Evolutionary conservation across 805 yeast species (phyloP).

Genomic region (Nakazawaea peltata): DNA sequence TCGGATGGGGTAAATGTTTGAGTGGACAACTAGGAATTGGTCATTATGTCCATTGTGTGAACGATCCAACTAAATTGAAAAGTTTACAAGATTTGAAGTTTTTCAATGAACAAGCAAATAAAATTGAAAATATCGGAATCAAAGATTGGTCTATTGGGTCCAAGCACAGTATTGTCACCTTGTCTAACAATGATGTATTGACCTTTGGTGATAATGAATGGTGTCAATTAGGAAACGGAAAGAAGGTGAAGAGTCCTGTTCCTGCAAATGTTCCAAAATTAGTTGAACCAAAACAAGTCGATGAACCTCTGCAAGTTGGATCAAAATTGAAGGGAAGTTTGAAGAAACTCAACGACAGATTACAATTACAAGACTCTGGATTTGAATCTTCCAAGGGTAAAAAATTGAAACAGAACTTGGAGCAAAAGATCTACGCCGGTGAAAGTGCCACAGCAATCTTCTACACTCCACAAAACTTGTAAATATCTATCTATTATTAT

Average conservation of each 20-base stretch:
- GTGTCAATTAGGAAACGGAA: slow-evolving; percentile 85
- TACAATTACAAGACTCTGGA: slow-evolving; percentile 27
- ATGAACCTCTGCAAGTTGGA: slow-evolving; percentile 13
- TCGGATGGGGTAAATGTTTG: slow-evolving; percentile 78
- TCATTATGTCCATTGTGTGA: slow-evolving; percentile 64
- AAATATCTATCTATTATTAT: background rate
- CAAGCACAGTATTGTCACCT: slow-evolving; percentile 55
- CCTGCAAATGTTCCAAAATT: slow-evolving; percentile 50
- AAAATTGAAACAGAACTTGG: slow-evolving; percentile 20
- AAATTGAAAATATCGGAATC: slow-evolving; percentile 38
- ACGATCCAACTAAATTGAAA: slow-evolving; percentile 54
- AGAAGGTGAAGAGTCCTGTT: slow-evolving; percentile 45
- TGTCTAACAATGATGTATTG: slow-evolving; percentile 57
- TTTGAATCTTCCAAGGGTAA: slow-evolving; percentile 19
- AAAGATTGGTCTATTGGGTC: slow-evolving; percentile 51
- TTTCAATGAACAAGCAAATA: slow-evolving; percentile 38
- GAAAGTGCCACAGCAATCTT: slow-evolving; percentile 53
- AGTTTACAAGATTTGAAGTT: slow-evolving; percentile 39
- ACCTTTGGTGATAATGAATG: slow-evolving; percentile 79
- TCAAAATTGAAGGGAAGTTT: slow-evolving; percentile 18
- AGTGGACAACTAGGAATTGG: slow-evolving; percentile 84
- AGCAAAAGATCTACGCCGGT: slow-evolving; percentile 60
- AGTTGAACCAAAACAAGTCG: slow-evolving; percentile 37
- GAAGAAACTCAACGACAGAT: slow-evolving; percentile 32
- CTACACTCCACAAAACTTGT: slow-evolving; percentile 25